Conservation (phyloP, 108 stramenopile species). For the Pseudonitzschia multiseries region DNA sequence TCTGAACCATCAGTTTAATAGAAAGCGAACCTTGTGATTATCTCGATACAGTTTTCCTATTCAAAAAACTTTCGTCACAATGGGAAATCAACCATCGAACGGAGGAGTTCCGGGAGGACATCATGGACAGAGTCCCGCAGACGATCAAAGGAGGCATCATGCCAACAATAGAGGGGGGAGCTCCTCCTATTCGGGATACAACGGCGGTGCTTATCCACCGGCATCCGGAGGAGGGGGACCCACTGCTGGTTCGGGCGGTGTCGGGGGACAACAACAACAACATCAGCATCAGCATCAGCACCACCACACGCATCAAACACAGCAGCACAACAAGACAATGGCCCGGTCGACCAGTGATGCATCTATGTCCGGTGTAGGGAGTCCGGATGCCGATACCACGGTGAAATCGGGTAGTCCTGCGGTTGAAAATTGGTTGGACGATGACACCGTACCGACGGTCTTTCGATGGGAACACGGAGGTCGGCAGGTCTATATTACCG, state of each 20-base stretch:
- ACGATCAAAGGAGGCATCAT: slow-evolving; percentile 10
- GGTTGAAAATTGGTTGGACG: slow-evolving; percentile 56
- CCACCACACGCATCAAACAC: neutral
- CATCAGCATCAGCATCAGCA: slow-evolving; percentile 26
- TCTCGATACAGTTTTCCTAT: neutral
- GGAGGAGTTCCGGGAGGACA: slow-evolving; percentile 27
- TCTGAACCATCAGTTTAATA: neutral
- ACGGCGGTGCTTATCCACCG: slow-evolving; percentile 22
- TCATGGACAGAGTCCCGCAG: slow-evolving; percentile 20
- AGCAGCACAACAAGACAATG: slow-evolving; percentile 8
- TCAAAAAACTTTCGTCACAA: neutral
- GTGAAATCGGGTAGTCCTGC: slow-evolving; percentile 17
- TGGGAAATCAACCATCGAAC: slow-evolving; percentile 55
- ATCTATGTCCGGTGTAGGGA: slow-evolving; percentile 38
- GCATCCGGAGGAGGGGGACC: neutral
- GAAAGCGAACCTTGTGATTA: neutral
- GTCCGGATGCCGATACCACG: slow-evolving; percentile 32
- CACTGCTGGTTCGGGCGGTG: slow-evolving; percentile 1
- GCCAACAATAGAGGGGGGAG: slow-evolving; percentile 10
- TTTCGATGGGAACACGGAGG: slow-evolving; percentile 99
- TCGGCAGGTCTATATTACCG: slow-evolving; percentile 96
- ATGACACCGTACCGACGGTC: slow-evolving; percentile 94
- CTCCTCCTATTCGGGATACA: slow-evolving; percentile 20
- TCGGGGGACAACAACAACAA: slow-evolving; percentile 19
- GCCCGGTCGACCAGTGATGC: slow-evolving; percentile 36